These are phyloP conservation scores for Galeopsis tetrahit DNA, from an alignment of 257 asterid species.

Conservation along the genomic window DNA sequence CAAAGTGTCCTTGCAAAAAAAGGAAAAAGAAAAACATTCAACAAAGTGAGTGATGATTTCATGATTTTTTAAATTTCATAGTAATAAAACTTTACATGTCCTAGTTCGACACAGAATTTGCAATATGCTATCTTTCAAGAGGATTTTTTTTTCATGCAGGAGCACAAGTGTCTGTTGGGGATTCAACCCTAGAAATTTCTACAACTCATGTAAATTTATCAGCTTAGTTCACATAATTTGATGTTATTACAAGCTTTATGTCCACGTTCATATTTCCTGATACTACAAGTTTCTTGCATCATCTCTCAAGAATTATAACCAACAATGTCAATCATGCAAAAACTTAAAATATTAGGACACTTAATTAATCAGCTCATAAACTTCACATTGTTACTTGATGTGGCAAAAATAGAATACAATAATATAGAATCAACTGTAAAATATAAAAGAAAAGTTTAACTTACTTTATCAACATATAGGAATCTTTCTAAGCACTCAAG, in stretches of 20 bases:
- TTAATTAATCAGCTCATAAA: conserved; percentile 19
- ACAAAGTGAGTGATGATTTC: not conserved
- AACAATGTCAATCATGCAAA: conserved; percentile 26
- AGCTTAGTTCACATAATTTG: not conserved
- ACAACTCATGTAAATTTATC: not conserved
- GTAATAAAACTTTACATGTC: not conserved
- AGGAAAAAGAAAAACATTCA: not conserved
- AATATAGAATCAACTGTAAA: conserved; percentile 21
- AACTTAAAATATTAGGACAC: conserved; percentile 23
- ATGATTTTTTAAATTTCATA: not conserved
- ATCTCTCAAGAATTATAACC: conserved; percentile 26
- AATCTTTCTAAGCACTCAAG: conserved; percentile 67
- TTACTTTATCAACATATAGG: conserved; percentile 68
- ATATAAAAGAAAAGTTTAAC: conserved; percentile 29
- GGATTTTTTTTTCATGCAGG: conserved; percentile 18
- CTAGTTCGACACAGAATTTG: not conserved
- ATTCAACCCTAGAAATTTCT: not conserved
- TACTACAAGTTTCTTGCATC: conserved; percentile 5
- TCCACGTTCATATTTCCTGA: conserved; percentile 11
- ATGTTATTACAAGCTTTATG: not conserved
- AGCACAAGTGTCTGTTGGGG: not conserved
- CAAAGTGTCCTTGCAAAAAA: not conserved
- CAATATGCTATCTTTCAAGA: not conserved
- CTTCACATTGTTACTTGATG: conserved; percentile 19
- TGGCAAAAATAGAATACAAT: conserved; percentile 9